A percentile compares a stretch with the other conserved stretches of the same genome.
phyloP scores from a whole-genome alignment of 495 filamentous ascomycete species.

The Lophiostoma macrostomum region DNA sequence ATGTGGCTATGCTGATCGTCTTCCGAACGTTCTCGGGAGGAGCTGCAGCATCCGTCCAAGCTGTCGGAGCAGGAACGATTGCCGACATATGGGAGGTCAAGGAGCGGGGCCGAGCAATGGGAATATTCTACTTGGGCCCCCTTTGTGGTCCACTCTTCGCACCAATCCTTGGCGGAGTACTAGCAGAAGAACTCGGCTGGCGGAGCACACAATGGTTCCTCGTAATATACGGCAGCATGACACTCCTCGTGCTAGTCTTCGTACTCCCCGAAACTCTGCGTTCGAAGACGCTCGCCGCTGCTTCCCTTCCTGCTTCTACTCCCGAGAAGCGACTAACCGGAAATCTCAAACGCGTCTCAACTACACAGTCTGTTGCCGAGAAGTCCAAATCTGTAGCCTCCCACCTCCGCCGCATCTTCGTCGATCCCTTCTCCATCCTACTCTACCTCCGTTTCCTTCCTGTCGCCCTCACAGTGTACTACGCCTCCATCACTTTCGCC shows the following conservation, averaged over 20 bases:
- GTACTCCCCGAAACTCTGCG: slow-evolving; percentile 43
- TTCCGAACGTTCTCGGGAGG: slow-evolving; percentile 81
- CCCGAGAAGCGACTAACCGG: slow-evolving; percentile 26
- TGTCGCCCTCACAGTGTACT: slow-evolving; percentile 76
- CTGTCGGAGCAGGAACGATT: slow-evolving; percentile 96
- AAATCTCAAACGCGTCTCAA: slow-evolving; percentile 56
- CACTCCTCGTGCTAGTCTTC: slow-evolving; percentile 49
- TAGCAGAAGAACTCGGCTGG: slow-evolving; percentile 74
- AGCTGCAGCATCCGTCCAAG: slow-evolving; percentile 82
- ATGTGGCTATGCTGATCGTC: slow-evolving; percentile 80
- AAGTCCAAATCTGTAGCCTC: slow-evolving; percentile 53
- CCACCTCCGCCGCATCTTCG: slow-evolving; percentile 61
- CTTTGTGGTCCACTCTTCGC: slow-evolving; percentile 80
- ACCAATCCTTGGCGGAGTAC: slow-evolving; percentile 80
- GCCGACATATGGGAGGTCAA: slow-evolving; percentile 84
- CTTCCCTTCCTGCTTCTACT: background rate
- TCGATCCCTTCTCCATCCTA: slow-evolving; percentile 79
- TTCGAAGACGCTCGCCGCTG: background rate
- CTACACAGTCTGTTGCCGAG: slow-evolving; percentile 57
- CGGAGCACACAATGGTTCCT: slow-evolving; percentile 86
- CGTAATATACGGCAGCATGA: slow-evolving; percentile 63
- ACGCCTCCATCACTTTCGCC: slow-evolving; percentile 76
- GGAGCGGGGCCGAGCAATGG: slow-evolving; percentile 83
- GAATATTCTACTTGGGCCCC: slow-evolving; percentile 87
- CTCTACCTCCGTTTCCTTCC: slow-evolving; percentile 77